Percentiles rank a stretch among this genome's conserved stretches.
phyloP scores from a whole-genome alignment of 1,139 yeast genomes.

The Scheffersomyces illinoinensis region DNA sequence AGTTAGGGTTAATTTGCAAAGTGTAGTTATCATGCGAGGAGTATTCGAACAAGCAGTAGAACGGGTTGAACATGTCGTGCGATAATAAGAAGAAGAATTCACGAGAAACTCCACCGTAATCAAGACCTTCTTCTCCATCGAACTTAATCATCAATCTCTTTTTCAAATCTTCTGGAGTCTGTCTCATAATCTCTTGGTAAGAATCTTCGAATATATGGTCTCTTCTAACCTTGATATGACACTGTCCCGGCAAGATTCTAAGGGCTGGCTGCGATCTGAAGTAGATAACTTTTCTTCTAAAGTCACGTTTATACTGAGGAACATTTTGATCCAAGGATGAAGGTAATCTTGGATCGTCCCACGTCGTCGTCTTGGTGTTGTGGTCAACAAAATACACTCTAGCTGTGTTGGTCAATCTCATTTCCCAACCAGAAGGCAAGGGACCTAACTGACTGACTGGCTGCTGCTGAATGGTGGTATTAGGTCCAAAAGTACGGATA shows the following conservation, averaged over 20 bases:
- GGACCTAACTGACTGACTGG: slow-evolving; percentile 99
- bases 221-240: slow-evolving; percentile 97
- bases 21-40: slow-evolving; percentile 98
- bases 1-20: slow-evolving; percentile 93
- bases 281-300: slow-evolving; percentile 93
- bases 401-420: slow-evolving; percentile 98
- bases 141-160: slow-evolving; percentile 97
- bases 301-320: slow-evolving; percentile 98
- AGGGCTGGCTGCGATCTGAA: slow-evolving; percentile 98
- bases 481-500: slow-evolving; percentile 90
- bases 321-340: slow-evolving; percentile 96
- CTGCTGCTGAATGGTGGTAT: slow-evolving; percentile 91
- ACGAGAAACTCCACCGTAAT: slow-evolving; percentile 98
- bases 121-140: slow-evolving; percentile 99
- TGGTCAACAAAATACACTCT: slow-evolving; percentile 98
- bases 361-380: slow-evolving; percentile 96
- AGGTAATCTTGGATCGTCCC: slow-evolving; percentile 99
- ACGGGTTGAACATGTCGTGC: slow-evolving; percentile 98
- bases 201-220: slow-evolving; percentile 96
- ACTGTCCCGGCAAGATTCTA: slow-evolving; percentile 96
- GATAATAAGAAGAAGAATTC: slow-evolving; percentile 95
- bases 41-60: slow-evolving; percentile 93
- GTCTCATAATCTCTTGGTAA: slow-evolving; percentile 97
- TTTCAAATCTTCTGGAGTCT: slow-evolving; percentile 96
- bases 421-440: slow-evolving; percentile 98